Evolutionary conservation across 2,329 filamentous ascomycete genomes (phyloP).

Genomic region (Colletotrichum tofieldiae): DNA sequence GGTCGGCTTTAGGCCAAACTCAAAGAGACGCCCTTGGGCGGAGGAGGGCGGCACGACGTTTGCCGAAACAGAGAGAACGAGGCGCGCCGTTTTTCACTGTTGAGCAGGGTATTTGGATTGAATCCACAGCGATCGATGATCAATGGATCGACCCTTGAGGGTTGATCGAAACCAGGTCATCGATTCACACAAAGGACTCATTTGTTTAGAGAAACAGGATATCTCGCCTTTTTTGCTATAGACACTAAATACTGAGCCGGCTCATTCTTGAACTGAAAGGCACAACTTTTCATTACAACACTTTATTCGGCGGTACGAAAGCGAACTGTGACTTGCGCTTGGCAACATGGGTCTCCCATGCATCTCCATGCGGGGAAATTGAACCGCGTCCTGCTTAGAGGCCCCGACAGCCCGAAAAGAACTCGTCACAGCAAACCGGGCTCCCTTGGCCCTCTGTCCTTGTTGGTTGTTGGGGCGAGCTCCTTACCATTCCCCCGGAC

Average conservation of each 20-base stretch:
- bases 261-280: background rate
- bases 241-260: too few species aligned
- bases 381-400: constrained; percentile 12
- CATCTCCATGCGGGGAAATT: constrained; percentile 36
- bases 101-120: constrained; percentile 6
- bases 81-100: constrained; percentile 22
- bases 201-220: background rate
- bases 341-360: constrained; percentile 22
- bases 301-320: constrained; percentile 15
- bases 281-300: background rate
- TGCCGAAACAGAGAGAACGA: background rate
- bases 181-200: background rate
- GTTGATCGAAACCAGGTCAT: background rate
- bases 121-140: background rate
- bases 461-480: background rate
- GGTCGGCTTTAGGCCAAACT: constrained; percentile 15
- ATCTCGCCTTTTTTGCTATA: too few species aligned
- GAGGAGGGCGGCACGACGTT: background rate
- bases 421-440: background rate
- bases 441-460: background rate
- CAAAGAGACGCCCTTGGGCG: background rate
- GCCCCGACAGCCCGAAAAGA: constrained; percentile 22
- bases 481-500: background rate
- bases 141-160: background rate
- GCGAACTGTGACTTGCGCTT: constrained; percentile 5